Evolutionary conservation across 2,329 filamentous ascomycete genomes (phyloP).

Genomic region (Tothia fuscella): DNA sequence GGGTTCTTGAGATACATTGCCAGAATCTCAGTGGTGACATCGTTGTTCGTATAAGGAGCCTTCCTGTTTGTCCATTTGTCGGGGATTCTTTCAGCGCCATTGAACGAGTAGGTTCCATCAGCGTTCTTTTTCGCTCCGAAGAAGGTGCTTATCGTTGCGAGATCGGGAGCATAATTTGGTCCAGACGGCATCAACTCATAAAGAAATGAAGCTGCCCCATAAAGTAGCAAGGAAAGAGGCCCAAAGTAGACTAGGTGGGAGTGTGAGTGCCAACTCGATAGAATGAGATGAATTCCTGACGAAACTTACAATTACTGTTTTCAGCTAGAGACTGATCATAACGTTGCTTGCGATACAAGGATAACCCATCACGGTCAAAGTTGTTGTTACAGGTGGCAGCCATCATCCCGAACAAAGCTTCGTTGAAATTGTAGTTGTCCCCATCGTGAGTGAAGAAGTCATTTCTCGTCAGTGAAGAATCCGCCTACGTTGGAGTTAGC

Average conservation of each 20-base stretch:
- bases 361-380: conserved; percentile 27
- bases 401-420: conserved; percentile 30
- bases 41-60: conserved; percentile 23
- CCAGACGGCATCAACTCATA: conserved; percentile 31
- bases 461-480: conserved; percentile 30
- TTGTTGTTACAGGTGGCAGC: conserved; percentile 22
- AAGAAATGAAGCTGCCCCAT: conserved; percentile 31
- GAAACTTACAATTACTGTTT: conserved; percentile 31
- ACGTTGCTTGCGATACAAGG: conserved; percentile 27
- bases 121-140: conserved; percentile 30
- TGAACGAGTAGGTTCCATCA: conserved; percentile 28
- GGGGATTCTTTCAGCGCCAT: conserved; percentile 28
- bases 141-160: conserved; percentile 25
- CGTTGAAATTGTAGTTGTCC: conserved; percentile 30
- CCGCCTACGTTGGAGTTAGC: conserved; percentile 13
- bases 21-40: conserved; percentile 29
- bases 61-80: conserved; percentile 28
- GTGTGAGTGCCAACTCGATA: too few species aligned
- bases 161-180: conserved; percentile 22
- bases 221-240: conserved; percentile 28
- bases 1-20: conserved; percentile 30
- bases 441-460: conserved; percentile 27
- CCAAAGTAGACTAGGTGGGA: conserved; percentile 35
- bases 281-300: too few species aligned
- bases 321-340: conserved; percentile 26